Percentiles rank a stretch among this genome's conserved stretches.
These are phyloP conservation scores for Haematococcus sp. DNA, from an alignment of 139 green algal species.

Conservation along the genomic window DNA sequence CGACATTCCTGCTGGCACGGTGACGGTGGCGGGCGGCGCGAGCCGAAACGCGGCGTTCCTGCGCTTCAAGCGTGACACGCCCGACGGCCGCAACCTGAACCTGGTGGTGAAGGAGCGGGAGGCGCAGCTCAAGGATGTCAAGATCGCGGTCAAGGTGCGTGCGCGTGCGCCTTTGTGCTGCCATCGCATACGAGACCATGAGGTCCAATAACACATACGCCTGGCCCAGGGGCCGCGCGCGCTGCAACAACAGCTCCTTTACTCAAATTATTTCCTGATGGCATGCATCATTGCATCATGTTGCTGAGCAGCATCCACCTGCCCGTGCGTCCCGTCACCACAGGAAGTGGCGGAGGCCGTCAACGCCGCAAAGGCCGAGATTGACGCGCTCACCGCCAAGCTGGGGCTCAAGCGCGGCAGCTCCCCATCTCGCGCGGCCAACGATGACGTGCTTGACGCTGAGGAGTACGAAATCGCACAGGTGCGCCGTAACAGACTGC, in stretches of 20 bases:
- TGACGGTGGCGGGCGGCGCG: neutral
- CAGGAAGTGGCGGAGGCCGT: constrained; percentile 29
- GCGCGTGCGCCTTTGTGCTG: neutral
- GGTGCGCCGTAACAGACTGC: neutral
- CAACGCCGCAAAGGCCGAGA: constrained; percentile 52
- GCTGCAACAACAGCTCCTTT: too few species aligned
- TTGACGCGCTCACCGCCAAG: constrained; percentile 44
- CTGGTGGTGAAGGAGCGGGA: constrained; percentile 33
- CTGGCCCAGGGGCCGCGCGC: too few species aligned
- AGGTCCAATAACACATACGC: too few species aligned
- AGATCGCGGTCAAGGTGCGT: constrained; percentile 40
- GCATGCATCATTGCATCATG: too few species aligned
- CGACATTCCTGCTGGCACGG: neutral
- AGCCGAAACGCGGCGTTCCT: constrained; percentile 41
- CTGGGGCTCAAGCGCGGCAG: neutral
- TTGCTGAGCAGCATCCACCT: too few species aligned
- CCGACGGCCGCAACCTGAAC: constrained; percentile 39
- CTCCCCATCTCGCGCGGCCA: too few species aligned
- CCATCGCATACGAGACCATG: too few species aligned
- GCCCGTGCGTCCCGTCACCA: too few species aligned
- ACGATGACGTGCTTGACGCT: constrained; percentile 43
- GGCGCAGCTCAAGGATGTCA: constrained; percentile 36
- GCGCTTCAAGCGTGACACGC: constrained; percentile 33
- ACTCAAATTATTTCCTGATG: too few species aligned
- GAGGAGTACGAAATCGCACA: constrained; percentile 51